phyloP scores from a whole-genome alignment of 2,329 filamentous ascomycete genomes.

The Ophiosphaerella narmari region DNA sequence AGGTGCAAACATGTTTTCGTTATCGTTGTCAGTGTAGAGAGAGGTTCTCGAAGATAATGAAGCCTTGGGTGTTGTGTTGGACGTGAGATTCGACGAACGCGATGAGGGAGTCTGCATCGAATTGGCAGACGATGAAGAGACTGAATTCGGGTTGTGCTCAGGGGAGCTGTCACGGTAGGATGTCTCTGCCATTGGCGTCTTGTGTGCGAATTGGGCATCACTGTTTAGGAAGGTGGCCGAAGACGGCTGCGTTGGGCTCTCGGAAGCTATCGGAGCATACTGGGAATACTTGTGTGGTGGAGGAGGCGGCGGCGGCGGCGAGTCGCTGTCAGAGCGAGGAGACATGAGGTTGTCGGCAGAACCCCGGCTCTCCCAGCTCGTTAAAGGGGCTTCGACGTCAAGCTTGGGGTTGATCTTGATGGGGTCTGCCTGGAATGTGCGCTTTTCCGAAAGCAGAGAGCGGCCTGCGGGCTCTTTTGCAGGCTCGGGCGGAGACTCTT shows the following conservation, averaged over 20 bases:
- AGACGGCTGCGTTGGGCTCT: constrained; percentile 37
- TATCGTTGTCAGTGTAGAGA: constrained; percentile 25
- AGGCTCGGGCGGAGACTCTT: constrained; percentile 37
- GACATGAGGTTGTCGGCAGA: constrained; percentile 57
- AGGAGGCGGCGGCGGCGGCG: constrained; percentile 39
- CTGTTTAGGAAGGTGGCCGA: constrained; percentile 32
- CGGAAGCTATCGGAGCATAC: constrained; percentile 40
- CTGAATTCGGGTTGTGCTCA: constrained; percentile 29
- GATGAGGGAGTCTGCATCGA: constrained; percentile 43
- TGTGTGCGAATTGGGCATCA: constrained; percentile 32
- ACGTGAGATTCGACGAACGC: constrained; percentile 37
- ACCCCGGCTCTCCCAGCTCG: constrained; percentile 58
- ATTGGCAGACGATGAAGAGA: constrained; percentile 36
- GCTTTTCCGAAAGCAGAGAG: constrained; percentile 42
- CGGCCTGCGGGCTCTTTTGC: constrained; percentile 30
- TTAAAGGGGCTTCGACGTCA: constrained; percentile 54
- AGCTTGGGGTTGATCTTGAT: constrained; percentile 52
- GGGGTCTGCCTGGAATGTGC: constrained; percentile 46
- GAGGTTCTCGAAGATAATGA: constrained; percentile 22
- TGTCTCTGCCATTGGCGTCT: constrained; percentile 32
- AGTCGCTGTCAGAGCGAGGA: constrained; percentile 42
- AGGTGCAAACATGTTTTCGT: constrained; percentile 40
- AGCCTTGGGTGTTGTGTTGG: constrained; percentile 36
- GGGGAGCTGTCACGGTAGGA: constrained; percentile 26
- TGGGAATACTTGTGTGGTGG: constrained; percentile 41